phyloP scores from a whole-genome alignment of 129 eudicot genomes.

The Chrysanthemum seticuspe region DNA sequence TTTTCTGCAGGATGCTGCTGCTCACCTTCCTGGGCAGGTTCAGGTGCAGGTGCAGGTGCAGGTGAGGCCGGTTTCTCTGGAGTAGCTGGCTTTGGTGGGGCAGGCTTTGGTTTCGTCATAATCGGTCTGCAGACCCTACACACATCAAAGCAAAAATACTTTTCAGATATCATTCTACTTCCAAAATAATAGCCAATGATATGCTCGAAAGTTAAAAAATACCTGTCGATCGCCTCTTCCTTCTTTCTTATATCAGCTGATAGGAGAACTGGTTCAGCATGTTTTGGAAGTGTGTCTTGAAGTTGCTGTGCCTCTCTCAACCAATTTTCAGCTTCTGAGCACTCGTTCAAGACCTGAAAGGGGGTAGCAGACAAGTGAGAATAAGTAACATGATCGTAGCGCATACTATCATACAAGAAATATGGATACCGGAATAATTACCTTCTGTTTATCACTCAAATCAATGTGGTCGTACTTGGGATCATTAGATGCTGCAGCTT shows the following conservation, averaged over 20 bases:
- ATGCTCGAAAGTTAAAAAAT: background rate
- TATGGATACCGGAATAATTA: slow-evolving; percentile 7
- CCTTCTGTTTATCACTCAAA: slow-evolving; percentile 76
- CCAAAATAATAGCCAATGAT: background rate
- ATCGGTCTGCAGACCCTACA: slow-evolving; percentile 86
- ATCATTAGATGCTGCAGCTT: slow-evolving; percentile 76
- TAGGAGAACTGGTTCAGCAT: slow-evolving; percentile 67
- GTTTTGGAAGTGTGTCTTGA: slow-evolving; percentile 77
- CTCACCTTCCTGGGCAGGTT: slow-evolving; percentile 39
- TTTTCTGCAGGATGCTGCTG: slow-evolving; percentile 22
- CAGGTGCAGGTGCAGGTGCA: slow-evolving; percentile 50
- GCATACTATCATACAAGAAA: background rate
- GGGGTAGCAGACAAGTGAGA: background rate
- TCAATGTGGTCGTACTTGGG: slow-evolving; percentile 90
- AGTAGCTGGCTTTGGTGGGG: slow-evolving; percentile 75
- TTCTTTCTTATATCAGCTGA: slow-evolving; percentile 70
- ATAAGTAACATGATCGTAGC: background rate
- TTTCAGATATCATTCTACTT: background rate
- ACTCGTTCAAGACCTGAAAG: slow-evolving; percentile 69
- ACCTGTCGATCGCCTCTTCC: slow-evolving; percentile 83
- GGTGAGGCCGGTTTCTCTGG: slow-evolving; percentile 62
- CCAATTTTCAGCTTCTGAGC: slow-evolving; percentile 90
- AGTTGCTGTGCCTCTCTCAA: slow-evolving; percentile 69
- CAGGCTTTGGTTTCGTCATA: slow-evolving; percentile 83
- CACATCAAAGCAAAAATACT: background rate